Evolutionary conservation across 2,329 filamentous ascomycete species (phyloP), one percentile per base, ranked within the genome.

Genomic region (Teratosphaeria viscida): DNA sequence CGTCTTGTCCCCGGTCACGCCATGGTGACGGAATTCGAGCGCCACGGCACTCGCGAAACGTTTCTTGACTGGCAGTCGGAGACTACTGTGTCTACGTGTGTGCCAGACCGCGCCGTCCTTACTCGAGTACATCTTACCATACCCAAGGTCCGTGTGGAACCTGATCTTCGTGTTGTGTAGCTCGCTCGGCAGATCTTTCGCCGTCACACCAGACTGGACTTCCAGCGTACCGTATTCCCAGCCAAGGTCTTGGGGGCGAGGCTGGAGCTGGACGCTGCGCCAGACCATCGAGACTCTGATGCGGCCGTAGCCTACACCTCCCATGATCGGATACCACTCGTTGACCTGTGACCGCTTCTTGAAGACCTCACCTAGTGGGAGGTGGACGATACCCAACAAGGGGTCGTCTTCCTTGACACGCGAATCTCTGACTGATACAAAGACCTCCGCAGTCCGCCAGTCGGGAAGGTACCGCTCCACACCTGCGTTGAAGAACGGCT

Each of bases 401-500:
- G 87, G 60, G 63, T 90, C 84, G 57, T 88, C 83, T 68, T 90
- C 88, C 57, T 87, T 82, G 26, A 88, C 78, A 4, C 87, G 79
- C 23, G 82, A 78, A 68, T 90, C 88, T 11, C 86, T 81, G 1
- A 89, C 85, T 1, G 81, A 78, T 34, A 91, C 75, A 63, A 88
- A 85, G 35, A 90, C 77, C 69, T 90, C 86, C 1, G 85, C 81
- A 12, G 79, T 82, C 16, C 77, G 78, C 81, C 86, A 89, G 68
- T 90, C 84, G 12, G 82, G 78, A 47, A 90, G 79, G 63, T 89
- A 89, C 5, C 85, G 81, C 70, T 91, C 88, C 1, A 84, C 88
- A 5, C 85, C 85, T 2, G 88, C 87, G 64, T 90, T 90, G 77
- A 88, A 90, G 72, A 90, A 90, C 0, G 88, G 88, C 66, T 89